phyloP scores from a whole-genome alignment of 768 basidiomycete species.

The Rhodotorula graminis region DNA sequence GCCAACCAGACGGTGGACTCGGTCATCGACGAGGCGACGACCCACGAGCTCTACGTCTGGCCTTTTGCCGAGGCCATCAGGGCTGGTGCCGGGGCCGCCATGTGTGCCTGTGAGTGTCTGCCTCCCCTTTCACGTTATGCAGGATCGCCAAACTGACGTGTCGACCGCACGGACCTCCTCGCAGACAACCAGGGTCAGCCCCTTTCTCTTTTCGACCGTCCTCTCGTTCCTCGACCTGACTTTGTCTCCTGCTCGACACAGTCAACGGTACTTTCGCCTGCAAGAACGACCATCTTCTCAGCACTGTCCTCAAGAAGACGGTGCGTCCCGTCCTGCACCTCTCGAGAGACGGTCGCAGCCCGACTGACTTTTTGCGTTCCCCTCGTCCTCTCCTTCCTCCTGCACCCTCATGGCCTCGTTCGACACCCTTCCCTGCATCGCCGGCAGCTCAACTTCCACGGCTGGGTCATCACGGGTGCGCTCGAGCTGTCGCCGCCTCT shows the following conservation, averaged over 20 bases:
- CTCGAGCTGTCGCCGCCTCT: too few relatives aligned
- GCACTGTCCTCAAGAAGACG: slow-evolving; percentile 67
- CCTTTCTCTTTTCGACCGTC: slow-evolving; percentile 24
- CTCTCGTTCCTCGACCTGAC: too few relatives aligned
- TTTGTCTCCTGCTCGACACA: too few relatives aligned
- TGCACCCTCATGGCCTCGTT: too few relatives aligned
- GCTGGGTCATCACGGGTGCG: background rate
- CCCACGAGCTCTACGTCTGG: slow-evolving; percentile 41
- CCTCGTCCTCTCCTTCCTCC: too few relatives aligned
- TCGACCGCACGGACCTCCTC: too few relatives aligned
- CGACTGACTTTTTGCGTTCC: background rate
- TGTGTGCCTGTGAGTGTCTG: slow-evolving; percentile 40
- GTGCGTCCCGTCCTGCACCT: background rate
- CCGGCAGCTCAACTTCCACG: background rate
- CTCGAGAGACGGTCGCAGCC: background rate
- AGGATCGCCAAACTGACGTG: too few relatives aligned
- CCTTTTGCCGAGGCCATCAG: slow-evolving; percentile 14
- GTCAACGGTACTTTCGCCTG: slow-evolving; percentile 52
- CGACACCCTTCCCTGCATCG: too few relatives aligned
- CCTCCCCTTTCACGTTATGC: too few relatives aligned
- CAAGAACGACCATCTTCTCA: slow-evolving; percentile 65
- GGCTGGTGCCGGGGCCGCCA: slow-evolving; percentile 23
- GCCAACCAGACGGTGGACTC: slow-evolving; percentile 51
- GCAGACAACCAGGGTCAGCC: slow-evolving; percentile 3
- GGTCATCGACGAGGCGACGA: slow-evolving; percentile 48